Base-by-base conservation (phyloP, 2,329 filamentous ascomycete genomes). In the Arthrobotrys sinensis region DNA sequence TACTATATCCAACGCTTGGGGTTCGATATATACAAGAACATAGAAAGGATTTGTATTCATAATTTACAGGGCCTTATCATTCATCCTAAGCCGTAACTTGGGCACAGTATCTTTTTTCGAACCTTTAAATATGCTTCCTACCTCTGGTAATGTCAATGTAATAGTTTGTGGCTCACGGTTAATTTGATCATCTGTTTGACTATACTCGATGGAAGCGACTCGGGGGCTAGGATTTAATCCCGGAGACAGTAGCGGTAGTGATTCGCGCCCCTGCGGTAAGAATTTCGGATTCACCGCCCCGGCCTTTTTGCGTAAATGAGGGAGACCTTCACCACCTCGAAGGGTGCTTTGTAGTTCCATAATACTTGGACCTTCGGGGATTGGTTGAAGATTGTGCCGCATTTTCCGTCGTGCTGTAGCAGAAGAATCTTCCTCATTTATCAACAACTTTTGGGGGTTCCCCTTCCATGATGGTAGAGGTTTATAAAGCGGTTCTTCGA, bases 401-500 rank as follows among this genome's bases (percentile, higher is more conserved):
- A 73, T 73, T 43, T 73, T 73, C 24, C 12, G 10, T 5, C 45
- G 14, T 24, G 32, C 50, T 52, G 53, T 53, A 1, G 2, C 48
- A 10, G 48, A 67, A 5, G 60, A 60, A 43, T 73, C 69, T 6
- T 28, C 48, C 12, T 10, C 2, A 1, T 57, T 19, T 52, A 73
- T 73, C 2, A 50, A 28, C 7, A 40, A 21, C 1, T 24, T 48
- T 14, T 34, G 10, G 5, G 16, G 36, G n/a, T 38, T 21, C 21
- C 36, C 43, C 28, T 52, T 14, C 12, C 50, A 52, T n/a, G 38
- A 43, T 6, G 38, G 36, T 14, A 60, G 53, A 24, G 52, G 52
- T 43, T 43, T 60, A 32, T 66, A 73, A 10, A 73, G 16, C 8
- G 69, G 69, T 52, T 62, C 46, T 10, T 53, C 48, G 43, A 73